Evolutionary conservation across 345 rosid species (phyloP), one percentile per base, ranked within the genome.

Genomic region (Raphanus sativus): DNA sequence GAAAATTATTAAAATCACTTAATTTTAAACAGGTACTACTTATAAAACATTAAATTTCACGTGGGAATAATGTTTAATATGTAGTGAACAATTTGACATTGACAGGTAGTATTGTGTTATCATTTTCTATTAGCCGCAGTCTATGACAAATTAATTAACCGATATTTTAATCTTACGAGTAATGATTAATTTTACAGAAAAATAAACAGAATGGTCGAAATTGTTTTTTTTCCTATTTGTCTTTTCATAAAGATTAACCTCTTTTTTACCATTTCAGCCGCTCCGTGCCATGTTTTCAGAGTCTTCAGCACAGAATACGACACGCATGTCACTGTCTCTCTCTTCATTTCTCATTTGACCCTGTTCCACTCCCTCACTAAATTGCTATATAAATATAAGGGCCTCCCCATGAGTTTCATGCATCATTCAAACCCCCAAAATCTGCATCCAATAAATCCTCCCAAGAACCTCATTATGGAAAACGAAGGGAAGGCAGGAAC

Each of bases 241-340:
- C 75, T 25, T 70, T 25, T 42, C 42, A 69, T 69, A 63, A 60
- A 66, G 40, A 36, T n/a, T 50, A 25, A 42, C 79, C 83, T 74
- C 64, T 65, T 75, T 75, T 76, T 75, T 26, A 59, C 69, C 71
- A 74, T 63, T n/a, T 67, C 73, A 74, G 88, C 92, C 93, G 86
- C 96, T 89, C 81, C 82, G 80, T 81, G 70, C 94, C 90, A 92
- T 90, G 96, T 90, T 90, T 92, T 90, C 96, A 90, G 98, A 86
- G 95, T 84, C 86, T 78, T 70, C 72, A 71, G 89, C 98, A 80
- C 97, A 82, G 75, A 85, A 86, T 87, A 50, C 55, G 21, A 50
- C 55, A 92, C 98, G 93, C 98, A 88, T 88, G 97, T 84, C 73
- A 71, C 36, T 24, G 70, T 62, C 80, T 62, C 82, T 67, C 62